Evolutionary conservation across 371 early-diverging fungal species (phyloP).

Genomic region (Phascolomyces articulosus): DNA sequence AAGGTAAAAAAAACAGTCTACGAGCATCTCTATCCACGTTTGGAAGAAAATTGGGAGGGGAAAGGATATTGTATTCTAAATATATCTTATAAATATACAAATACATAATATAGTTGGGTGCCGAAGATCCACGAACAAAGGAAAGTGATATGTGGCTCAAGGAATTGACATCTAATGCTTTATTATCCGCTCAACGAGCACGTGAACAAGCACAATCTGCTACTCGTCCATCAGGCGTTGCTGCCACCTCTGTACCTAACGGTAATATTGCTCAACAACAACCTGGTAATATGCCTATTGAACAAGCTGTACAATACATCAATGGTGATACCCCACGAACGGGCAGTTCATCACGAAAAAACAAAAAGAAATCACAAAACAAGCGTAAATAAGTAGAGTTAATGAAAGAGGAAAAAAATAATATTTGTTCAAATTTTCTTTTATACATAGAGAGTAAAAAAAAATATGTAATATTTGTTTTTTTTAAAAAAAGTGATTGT

Average conservation of each 20-base stretch:
- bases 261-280: constrained; percentile 8
- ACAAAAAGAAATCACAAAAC: constrained; percentile 27
- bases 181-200: constrained; percentile 42
- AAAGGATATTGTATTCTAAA: too few relatives aligned
- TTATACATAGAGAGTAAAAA: too few relatives aligned
- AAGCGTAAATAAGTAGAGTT: not conserved
- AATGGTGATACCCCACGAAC: constrained; percentile 34
- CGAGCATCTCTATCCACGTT: too few relatives aligned
- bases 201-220: constrained; percentile 17
- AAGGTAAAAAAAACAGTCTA: constrained; percentile 32
- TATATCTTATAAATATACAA: not conserved
- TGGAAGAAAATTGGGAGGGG: too few relatives aligned
- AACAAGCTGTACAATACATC: constrained; percentile 64
- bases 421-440: too few relatives aligned
- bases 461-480: too few relatives aligned
- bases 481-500: not conserved
- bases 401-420: too few relatives aligned
- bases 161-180: constrained; percentile 67
- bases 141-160: constrained; percentile 75
- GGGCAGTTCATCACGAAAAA: constrained; percentile 21
- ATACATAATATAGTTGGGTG: constrained; percentile 57
- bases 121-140: constrained; percentile 74
- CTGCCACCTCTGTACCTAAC: constrained; percentile 12
- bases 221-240: constrained; percentile 10
- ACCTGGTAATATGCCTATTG: constrained; percentile 60